Base-by-base conservation (phyloP, 2,329 filamentous ascomycete species). In the Stachybotrys elegans region DNA sequence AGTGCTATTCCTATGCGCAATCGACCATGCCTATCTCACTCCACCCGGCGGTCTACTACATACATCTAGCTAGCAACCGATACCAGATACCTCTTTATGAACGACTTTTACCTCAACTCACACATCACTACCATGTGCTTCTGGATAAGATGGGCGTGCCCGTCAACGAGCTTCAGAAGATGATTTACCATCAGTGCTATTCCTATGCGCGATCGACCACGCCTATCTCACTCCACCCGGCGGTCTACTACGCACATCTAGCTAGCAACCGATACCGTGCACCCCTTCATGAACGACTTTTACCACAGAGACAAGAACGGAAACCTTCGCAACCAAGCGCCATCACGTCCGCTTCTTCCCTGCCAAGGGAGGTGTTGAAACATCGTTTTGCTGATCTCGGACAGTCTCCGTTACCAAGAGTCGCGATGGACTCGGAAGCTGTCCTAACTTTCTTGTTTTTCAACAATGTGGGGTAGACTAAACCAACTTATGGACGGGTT, bases 341-440 rank as follows among this genome's bases (percentile, higher is more conserved):
- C n/a, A 98, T 54, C 92, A 96, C 57, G 82, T 95, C 43, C 86
- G 93, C 14, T 90, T 95, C 62, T 97, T 97, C 70, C 92, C 93
- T 0, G 75, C 79, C 39, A 64, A 70, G 0, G 66, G 62, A 16
- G 93, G n/a, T n/a, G n/a, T n/a, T n/a, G n/a, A n/a, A n/a, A n/a
- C n/a, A n/a, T n/a, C n/a, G n/a, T n/a, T n/a, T n/a, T n/a, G n/a
- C n/a, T n/a, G n/a, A n/a, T n/a, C n/a, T n/a, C n/a, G n/a, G n/a
- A n/a, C n/a, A n/a, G n/a, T n/a, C n/a, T n/a, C n/a, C n/a, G n/a
- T n/a, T n/a, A n/a, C n/a, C n/a, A n/a, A n/a, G n/a, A n/a, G n/a
- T n/a, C n/a, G n/a, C n/a, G n/a, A n/a, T n/a, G n/a, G n/a, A n/a
- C n/a, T n/a, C n/a, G n/a, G n/a, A n/a, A n/a, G n/a, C n/a, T n/a